These are phyloP conservation scores for Rhododendron mucronatum DNA, from an alignment of 148 eudicot genomes.

Conservation along the genomic window DNA sequence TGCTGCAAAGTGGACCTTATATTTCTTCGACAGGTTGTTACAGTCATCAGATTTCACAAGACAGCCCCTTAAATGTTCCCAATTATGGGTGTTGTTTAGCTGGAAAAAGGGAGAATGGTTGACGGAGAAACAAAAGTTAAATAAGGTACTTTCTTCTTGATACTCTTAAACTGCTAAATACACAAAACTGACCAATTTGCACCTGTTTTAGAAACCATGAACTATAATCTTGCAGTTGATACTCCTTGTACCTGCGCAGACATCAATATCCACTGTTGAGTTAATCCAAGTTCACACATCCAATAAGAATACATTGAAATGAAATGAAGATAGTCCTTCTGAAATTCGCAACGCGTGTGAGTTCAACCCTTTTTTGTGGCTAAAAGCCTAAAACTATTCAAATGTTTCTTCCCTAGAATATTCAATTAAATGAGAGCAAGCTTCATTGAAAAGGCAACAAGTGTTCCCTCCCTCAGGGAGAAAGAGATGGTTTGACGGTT, in stretches of 20 bases:
- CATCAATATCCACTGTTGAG: background rate
- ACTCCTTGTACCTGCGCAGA: slow-evolving; percentile 67
- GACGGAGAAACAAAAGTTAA: background rate
- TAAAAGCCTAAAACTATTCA: background rate
- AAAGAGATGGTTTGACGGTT: background rate
- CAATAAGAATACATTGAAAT: background rate
- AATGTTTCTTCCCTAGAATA: background rate
- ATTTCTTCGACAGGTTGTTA: slow-evolving; percentile 52
- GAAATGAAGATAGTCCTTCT: background rate
- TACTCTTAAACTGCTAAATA: background rate
- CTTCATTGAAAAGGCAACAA: background rate
- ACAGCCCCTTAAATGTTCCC: slow-evolving; percentile 77
- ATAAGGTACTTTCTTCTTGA: background rate
- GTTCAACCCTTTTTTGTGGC: background rate
- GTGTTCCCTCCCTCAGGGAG: background rate
- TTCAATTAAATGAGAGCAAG: background rate
- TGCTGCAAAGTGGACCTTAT: slow-evolving; percentile 51
- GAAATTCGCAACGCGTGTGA: background rate
- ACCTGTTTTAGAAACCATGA: slow-evolving; percentile 53
- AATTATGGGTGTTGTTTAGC: slow-evolving; percentile 74
- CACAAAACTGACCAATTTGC: background rate
- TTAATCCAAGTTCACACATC: background rate
- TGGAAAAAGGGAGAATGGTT: slow-evolving; percentile 22
- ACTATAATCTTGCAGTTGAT: slow-evolving; percentile 78
- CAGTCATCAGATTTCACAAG: slow-evolving; percentile 81